Conservation (phyloP, 352 stramenopile genomes). For the Phytophthora pinifolia region DNA sequence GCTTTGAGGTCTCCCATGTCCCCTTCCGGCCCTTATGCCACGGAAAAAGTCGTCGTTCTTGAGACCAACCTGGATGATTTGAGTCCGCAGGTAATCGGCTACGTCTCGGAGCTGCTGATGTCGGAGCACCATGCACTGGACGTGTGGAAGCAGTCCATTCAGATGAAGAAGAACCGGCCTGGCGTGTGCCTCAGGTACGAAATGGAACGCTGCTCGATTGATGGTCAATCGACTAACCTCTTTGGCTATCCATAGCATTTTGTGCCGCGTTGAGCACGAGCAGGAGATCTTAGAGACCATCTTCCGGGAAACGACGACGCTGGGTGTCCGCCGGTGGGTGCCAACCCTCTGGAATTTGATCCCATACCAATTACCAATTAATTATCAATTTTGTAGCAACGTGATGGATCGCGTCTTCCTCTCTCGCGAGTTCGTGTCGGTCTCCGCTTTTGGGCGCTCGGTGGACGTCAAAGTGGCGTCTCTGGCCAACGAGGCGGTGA, state of each 20-base stretch:
- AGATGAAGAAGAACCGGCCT: constrained; percentile 92
- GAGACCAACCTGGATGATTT: constrained; percentile 93
- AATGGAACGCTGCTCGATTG: neutral
- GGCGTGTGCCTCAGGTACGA: constrained; percentile 69
- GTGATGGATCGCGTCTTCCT: constrained; percentile 60
- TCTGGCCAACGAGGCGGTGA: constrained; percentile 51
- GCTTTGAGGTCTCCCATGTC: constrained; percentile 24
- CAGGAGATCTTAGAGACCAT: constrained; percentile 52
- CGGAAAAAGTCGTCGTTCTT: constrained; percentile 71
- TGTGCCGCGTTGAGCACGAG: constrained; percentile 70
- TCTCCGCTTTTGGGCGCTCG: constrained; percentile 42
- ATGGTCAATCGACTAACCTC: neutral
- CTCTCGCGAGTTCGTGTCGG: constrained; percentile 47
- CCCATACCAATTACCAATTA: too few relatives aligned
- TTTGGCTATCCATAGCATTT: constrained; percentile 43
- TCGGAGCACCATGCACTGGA: constrained; percentile 66
- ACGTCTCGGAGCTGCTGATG: constrained; percentile 76
- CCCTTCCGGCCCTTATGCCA: constrained; percentile 13
- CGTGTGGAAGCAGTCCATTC: constrained; percentile 86
- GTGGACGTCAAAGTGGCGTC: constrained; percentile 69
- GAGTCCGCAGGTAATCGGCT: constrained; percentile 83
- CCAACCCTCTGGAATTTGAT: too few relatives aligned
- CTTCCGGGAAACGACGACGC: constrained; percentile 88
- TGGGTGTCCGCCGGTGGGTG: constrained; percentile 88
- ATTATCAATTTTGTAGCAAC: constrained; percentile 39